Evolutionary conservation across 164 flowering plant genomes (phyloP).

Genomic region (Houttuynia cordata): DNA sequence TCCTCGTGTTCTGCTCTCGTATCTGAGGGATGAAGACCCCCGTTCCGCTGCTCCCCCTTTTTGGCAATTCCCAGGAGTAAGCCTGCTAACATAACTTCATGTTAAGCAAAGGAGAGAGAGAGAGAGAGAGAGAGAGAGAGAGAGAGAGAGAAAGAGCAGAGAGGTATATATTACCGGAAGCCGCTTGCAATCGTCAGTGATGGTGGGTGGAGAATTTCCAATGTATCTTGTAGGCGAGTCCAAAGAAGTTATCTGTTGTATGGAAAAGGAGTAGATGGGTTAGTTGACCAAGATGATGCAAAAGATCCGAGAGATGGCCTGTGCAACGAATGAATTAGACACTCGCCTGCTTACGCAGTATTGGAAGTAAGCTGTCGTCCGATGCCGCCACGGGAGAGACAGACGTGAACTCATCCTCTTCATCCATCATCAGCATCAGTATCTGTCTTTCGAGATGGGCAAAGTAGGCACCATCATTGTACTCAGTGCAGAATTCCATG

Average conservation of each 20-base stretch:
- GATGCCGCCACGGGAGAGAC: not conserved
- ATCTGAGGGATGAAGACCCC: constrained; percentile 44
- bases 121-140: not conserved
- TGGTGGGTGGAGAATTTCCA: not conserved
- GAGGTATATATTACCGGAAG: not conserved
- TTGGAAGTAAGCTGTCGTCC: not conserved
- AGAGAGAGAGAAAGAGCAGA: not conserved
- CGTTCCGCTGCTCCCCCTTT: constrained; percentile 25
- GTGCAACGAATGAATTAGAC: no score
- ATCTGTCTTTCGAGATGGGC: constrained; percentile 33
- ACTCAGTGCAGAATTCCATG: constrained; percentile 2
- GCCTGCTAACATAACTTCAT: not conserved
- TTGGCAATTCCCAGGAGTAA: no score
- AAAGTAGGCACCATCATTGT: constrained; percentile 31
- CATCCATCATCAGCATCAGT: constrained; percentile 34
- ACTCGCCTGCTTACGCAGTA: not conserved
- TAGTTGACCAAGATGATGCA: not conserved
- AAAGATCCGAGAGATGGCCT: not conserved
- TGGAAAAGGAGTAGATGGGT: not conserved
- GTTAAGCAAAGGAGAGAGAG: not conserved
- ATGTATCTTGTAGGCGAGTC: not conserved
- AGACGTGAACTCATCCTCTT: constrained; percentile 8
- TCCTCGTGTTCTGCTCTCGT: not conserved
- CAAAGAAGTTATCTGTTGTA: not conserved
- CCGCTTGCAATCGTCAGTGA: not conserved